Conservation (phyloP, 2,329 filamentous ascomycete species). For the Akanthomyces lecanii region DNA sequence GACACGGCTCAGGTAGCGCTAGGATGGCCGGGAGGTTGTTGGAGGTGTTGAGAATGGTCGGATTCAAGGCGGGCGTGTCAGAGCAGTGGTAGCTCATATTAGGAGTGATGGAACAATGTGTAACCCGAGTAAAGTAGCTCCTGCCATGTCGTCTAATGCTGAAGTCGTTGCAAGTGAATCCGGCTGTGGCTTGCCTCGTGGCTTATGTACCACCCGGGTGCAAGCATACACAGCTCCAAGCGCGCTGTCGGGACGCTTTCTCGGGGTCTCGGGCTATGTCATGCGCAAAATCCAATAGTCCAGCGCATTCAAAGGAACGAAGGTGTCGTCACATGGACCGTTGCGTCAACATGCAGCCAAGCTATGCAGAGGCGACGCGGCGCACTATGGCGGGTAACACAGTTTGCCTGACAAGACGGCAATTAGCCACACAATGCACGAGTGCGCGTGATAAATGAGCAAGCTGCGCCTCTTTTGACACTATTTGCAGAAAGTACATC, state of each 20-base stretch:
- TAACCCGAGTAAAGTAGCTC: background rate
- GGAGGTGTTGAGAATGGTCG: background rate
- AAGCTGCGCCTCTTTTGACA: too few relatives aligned
- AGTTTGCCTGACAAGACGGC: background rate
- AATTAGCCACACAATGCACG: background rate
- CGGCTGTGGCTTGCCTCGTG: background rate
- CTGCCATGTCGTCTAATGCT: background rate
- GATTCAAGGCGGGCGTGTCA: background rate
- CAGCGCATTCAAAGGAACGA: background rate
- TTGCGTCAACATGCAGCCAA: background rate
- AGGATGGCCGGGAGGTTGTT: background rate
- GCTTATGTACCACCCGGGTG: background rate
- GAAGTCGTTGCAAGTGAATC: background rate
- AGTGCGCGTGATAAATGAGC: background rate
- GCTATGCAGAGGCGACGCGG: background rate
- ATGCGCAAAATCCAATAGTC: background rate
- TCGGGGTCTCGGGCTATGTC: background rate
- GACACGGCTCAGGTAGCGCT: background rate
- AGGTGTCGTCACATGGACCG: background rate
- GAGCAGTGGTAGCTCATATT: background rate
- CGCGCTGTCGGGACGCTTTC: background rate
- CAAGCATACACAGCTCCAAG: background rate
- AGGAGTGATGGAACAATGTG: background rate
- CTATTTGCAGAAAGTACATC: too few relatives aligned
- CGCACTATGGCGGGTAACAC: background rate